A percentile compares a stretch with the other conserved stretches of the same genome.
phyloP scores from a whole-genome alignment of 1,284 basidiomycete species.

The Entoloma clypeatum region DNA sequence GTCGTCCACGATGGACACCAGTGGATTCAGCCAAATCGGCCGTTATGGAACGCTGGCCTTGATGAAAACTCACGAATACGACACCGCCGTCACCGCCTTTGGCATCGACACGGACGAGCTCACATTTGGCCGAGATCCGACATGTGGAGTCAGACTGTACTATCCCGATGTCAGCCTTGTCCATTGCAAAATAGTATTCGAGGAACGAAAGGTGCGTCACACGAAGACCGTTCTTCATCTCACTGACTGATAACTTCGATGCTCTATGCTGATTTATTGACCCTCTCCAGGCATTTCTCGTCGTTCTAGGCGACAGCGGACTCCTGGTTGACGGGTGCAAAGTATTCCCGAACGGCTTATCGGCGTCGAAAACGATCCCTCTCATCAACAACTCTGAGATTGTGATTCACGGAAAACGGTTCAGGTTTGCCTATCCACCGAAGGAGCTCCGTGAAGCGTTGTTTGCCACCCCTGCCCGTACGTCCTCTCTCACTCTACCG shows the following conservation, averaged over 20 bases:
- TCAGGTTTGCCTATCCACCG: constrained; percentile 67
- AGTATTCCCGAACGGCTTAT: constrained; percentile 45
- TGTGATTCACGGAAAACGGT: constrained; percentile 63
- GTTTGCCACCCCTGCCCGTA: constrained; percentile 47
- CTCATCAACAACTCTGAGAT: constrained; percentile 61
- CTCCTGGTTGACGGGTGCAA: constrained; percentile 57
- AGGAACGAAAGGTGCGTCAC: constrained; percentile 51
- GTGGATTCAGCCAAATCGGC: constrained; percentile 46
- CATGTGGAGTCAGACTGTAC: constrained; percentile 64
- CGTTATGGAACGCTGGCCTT: constrained; percentile 58
- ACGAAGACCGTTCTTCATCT: background rate
- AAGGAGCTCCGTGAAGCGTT: constrained; percentile 61
- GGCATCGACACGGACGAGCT: constrained; percentile 65
- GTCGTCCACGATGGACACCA: constrained; percentile 38
- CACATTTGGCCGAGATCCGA: constrained; percentile 61
- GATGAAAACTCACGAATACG: constrained; percentile 46
- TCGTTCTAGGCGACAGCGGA: constrained; percentile 55
- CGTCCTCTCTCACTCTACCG: constrained; percentile 18
- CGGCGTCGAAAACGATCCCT: constrained; percentile 48
- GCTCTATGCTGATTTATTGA: constrained; percentile 8
- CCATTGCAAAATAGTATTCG: constrained; percentile 66
- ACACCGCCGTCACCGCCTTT: constrained; percentile 54
- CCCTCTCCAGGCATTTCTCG: constrained; percentile 53
- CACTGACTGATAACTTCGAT: too few relatives aligned
- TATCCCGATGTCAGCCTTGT: constrained; percentile 57